Percentiles rank a stretch among this genome's conserved stretches.
Evolutionary conservation across 2,329 filamentous ascomycete genomes (phyloP).

Genomic region (Neonectria ditissima): DNA sequence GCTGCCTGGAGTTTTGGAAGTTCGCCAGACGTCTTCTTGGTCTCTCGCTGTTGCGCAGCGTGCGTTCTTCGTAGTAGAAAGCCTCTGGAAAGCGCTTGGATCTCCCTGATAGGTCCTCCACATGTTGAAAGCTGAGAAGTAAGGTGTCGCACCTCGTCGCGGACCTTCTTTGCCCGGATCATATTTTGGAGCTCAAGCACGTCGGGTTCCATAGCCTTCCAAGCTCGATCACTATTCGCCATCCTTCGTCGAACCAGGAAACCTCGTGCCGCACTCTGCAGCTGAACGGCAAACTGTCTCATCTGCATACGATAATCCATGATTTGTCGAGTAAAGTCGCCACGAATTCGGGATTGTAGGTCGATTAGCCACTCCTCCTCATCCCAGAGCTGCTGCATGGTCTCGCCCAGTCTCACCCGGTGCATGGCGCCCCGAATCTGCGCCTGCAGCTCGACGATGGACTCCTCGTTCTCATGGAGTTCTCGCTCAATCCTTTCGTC

Average conservation of each 20-base stretch:
- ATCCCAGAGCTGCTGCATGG: slow-evolving; percentile 93
- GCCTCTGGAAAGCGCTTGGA: slow-evolving; percentile 76
- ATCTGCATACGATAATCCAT: slow-evolving; percentile 85
- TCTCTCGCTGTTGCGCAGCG: slow-evolving; percentile 66
- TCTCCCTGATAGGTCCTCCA: slow-evolving; percentile 71
- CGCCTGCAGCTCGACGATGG: slow-evolving; percentile 84
- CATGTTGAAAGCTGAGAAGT: slow-evolving; percentile 71
- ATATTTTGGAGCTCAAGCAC: slow-evolving; percentile 86
- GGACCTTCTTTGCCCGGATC: slow-evolving; percentile 75
- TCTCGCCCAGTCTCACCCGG: slow-evolving; percentile 79
- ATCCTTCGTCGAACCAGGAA: slow-evolving; percentile 76
- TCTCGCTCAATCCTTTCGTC: slow-evolving; percentile 89
- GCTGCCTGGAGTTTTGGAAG: slow-evolving; percentile 73
- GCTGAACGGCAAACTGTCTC: slow-evolving; percentile 80
- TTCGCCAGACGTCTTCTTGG: slow-evolving; percentile 61
- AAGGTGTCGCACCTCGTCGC: slow-evolving; percentile 67
- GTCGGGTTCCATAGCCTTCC: slow-evolving; percentile 76
- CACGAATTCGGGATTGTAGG: slow-evolving; percentile 87
- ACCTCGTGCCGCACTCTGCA: slow-evolving; percentile 85
- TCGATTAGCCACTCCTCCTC: slow-evolving; percentile 82
- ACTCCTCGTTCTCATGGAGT: slow-evolving; percentile 78
- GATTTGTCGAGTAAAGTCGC: slow-evolving; percentile 87
- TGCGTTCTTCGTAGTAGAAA: slow-evolving; percentile 72
- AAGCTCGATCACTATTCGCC: slow-evolving; percentile 72
- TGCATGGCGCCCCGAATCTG: slow-evolving; percentile 85